Evolutionary conservation across 2,329 filamentous ascomycete species (phyloP).

Genomic region (Calonectria pauciramosa): DNA sequence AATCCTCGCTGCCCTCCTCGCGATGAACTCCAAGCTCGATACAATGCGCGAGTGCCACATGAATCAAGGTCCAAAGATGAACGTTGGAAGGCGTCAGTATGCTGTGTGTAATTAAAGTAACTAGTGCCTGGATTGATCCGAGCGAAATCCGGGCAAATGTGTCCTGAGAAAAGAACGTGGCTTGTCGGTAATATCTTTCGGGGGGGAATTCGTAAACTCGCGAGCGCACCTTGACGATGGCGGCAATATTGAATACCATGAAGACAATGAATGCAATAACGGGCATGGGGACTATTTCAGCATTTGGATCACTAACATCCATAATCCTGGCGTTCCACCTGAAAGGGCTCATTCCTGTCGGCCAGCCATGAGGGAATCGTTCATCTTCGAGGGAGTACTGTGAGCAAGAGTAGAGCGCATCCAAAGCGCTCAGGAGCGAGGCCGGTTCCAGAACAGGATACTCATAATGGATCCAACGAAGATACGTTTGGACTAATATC

Average conservation of each 20-base stretch:
- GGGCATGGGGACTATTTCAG: slow-evolving; percentile 33
- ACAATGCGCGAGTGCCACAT: slow-evolving; percentile 54
- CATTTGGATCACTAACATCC: neutral
- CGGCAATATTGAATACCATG: slow-evolving; percentile 52
- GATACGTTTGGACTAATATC: slow-evolving; percentile 36
- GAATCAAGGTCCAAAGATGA: slow-evolving; percentile 53
- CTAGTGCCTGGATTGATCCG: slow-evolving; percentile 48
- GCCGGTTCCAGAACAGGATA: slow-evolving; percentile 38
- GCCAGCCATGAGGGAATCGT: slow-evolving; percentile 36
- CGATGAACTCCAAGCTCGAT: slow-evolving; percentile 55
- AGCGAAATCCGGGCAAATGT: slow-evolving; percentile 52
- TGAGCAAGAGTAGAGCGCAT: slow-evolving; percentile 38
- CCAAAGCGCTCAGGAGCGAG: slow-evolving; percentile 36
- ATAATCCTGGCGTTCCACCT: slow-evolving; percentile 39
- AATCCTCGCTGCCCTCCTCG: slow-evolving; percentile 39
- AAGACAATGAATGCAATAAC: slow-evolving; percentile 50
- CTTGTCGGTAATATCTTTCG: slow-evolving; percentile 49
- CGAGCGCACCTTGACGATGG: slow-evolving; percentile 50
- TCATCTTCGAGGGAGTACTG: slow-evolving; percentile 1
- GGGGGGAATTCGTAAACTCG: slow-evolving; percentile 52
- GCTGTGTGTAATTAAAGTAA: slow-evolving; percentile 50
- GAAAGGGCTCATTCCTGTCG: slow-evolving; percentile 32
- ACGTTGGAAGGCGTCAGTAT: slow-evolving; percentile 50
- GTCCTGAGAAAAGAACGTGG: slow-evolving; percentile 47
- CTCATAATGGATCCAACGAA: slow-evolving; percentile 41